Percentiles rank a stretch among this genome's conserved stretches.
These are phyloP conservation scores for Rhodotorula sp. DNA, from an alignment of 1,284 basidiomycete species.

Conservation along the genomic window DNA sequence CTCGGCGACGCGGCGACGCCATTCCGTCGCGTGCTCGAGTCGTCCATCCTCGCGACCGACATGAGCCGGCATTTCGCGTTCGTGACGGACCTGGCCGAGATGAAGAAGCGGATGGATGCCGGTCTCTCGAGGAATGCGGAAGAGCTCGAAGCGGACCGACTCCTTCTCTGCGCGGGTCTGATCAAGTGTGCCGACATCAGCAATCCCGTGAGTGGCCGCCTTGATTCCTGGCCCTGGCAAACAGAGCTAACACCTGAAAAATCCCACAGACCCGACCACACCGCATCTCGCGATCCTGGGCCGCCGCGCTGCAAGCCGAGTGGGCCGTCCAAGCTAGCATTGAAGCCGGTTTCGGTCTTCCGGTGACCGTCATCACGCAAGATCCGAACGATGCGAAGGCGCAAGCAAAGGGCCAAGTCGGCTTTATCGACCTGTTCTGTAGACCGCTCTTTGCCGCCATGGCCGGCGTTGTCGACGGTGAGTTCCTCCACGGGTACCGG, in stretches of 20 bases:
- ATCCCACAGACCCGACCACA: constrained; percentile 76
- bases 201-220: constrained; percentile 66
- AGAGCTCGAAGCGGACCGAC: constrained; percentile 56
- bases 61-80: constrained; percentile 86
- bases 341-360: constrained; percentile 72
- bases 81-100: constrained; percentile 64
- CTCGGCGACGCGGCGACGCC: constrained; percentile 42
- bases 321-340: constrained; percentile 83
- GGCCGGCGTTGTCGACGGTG: constrained; percentile 69
- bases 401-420: constrained; percentile 83
- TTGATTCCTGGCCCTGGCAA: constrained; percentile 1
- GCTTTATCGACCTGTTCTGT: constrained; percentile 78
- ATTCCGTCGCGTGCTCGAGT: constrained; percentile 70
- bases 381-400: constrained; percentile 54
- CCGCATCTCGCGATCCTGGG: constrained; percentile 84
- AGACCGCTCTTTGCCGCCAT: constrained; percentile 77
- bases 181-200: constrained; percentile 97
- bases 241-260: constrained; percentile 2
- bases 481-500: constrained; percentile 40
- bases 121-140: background rate
- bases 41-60: constrained; percentile 84
- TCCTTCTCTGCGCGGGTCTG: constrained; percentile 81
- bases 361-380: constrained; percentile 61
- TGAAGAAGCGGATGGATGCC: constrained; percentile 43
- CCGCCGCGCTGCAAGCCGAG: constrained; percentile 77